These are phyloP conservation scores for Chlorella ohadii DNA, from an alignment of 139 green algal species.

Conservation along the genomic window DNA sequence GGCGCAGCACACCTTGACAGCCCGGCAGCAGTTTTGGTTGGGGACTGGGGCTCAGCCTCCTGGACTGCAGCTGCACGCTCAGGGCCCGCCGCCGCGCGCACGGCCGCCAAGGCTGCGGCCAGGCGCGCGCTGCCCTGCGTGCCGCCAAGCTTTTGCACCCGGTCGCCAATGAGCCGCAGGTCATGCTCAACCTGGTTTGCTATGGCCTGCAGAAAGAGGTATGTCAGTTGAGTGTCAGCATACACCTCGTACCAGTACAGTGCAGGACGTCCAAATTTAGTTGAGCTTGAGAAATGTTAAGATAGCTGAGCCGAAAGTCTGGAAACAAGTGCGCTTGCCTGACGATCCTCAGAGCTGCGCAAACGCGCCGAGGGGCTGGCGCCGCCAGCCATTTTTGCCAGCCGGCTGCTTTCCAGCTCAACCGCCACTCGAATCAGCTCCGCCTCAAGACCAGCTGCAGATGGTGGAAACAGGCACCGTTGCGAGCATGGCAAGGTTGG, in stretches of 20 bases:
- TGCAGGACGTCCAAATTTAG: no score
- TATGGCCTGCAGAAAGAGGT: conserved; percentile 49
- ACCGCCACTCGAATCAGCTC: conserved; percentile 73
- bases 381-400: conserved; percentile 46
- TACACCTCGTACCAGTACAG: no score
- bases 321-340: no score
- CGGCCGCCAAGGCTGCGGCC: conserved; percentile 74
- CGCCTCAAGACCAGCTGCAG: conserved; percentile 70
- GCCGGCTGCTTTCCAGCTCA: conserved; percentile 68
- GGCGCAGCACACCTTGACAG: not conserved
- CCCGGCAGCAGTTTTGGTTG: not conserved
- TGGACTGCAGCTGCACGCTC: not conserved
- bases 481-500: no score
- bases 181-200: conserved; percentile 73
- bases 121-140: conserved; percentile 66
- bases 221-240: no score
- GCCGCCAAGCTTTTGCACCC: conserved; percentile 71
- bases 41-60: not conserved
- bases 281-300: no score
- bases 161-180: conserved; percentile 75
- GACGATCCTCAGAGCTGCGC: conserved; percentile 47
- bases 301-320: no score
- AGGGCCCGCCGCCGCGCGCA: conserved; percentile 39
- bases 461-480: not conserved
- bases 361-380: not conserved